Base-by-base conservation (phyloP, 805 yeast genomes). In the Suhomyces sp. region DNA sequence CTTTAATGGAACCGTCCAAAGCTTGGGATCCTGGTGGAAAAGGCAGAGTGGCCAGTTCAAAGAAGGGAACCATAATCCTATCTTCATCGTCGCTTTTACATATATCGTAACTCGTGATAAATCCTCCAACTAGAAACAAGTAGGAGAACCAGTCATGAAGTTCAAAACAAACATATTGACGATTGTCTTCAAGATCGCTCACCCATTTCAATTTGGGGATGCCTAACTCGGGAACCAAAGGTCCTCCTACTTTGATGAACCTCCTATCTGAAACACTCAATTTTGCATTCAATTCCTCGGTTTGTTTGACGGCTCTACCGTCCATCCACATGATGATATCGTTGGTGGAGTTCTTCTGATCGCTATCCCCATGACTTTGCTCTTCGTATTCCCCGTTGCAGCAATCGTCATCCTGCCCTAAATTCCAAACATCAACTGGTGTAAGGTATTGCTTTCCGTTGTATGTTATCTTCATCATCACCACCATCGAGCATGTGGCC, bases 301-400 rank as follows among this genome's bases (percentile, higher is more conserved):
- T 52, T 40, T 74, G 68, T 2, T 47, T 25, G 3, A 38, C 45
- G 2, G 78, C 60, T 18, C 77, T 56, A 13, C 65, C 58, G 46
- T 78, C 83, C 83, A 78, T 78, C 83, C 84, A 78, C 31, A 78
- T 62, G 4, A 78, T 58, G 3, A 77, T 63, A 43, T 74, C 74
- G 22, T 66, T 18, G 63, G 5, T 46, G 46, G n/a, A n/a, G n/a
- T n/a, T n/a, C n/a, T n/a, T n/a, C 4, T 28, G 39, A 21, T 28
- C 43, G 13, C 32, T 33, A 11, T 46, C 46, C 2, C 36, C 27
- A 25, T 37, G 34, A 6, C 48, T 53, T n/a, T n/a, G n/a, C n/a
- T n/a, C n/a, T n/a, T n/a, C n/a, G n/a, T n/a, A n/a, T n/a, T n/a
- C n/a, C n/a, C n/a, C n/a, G n/a, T n/a, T n/a, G n/a, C n/a, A n/a